These are phyloP conservation scores for Panaeolus papilionaceus DNA, from an alignment of 768 basidiomycete genomes.

Conservation along the genomic window DNA sequence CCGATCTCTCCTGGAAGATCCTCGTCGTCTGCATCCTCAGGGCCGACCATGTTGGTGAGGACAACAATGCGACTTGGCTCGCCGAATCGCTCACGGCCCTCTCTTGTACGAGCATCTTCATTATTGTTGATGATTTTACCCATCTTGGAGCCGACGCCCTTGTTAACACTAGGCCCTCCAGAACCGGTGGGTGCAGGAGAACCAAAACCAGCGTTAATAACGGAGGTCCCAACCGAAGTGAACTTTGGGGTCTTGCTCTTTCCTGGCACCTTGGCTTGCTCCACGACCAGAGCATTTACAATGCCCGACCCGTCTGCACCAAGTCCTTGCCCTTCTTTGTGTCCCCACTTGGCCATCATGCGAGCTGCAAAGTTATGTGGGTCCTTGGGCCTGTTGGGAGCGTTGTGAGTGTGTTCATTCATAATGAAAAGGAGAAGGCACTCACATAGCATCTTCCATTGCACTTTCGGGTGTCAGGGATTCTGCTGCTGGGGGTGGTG, in stretches of 20 bases:
- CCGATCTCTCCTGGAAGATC: constrained; percentile 90
- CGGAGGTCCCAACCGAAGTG: neutral
- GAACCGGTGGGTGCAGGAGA: constrained; percentile 29
- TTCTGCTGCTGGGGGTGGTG: constrained; percentile 35
- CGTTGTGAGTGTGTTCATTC: neutral
- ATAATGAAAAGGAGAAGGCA: constrained; percentile 12
- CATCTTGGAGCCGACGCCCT: constrained; percentile 63
- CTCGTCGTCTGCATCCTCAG: constrained; percentile 84
- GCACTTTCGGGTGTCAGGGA: constrained; percentile 20
- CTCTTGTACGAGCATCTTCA: constrained; percentile 78
- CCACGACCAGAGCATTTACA: constrained; percentile 86
- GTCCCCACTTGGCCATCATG: constrained; percentile 96
- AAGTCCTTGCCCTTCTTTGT: constrained; percentile 92
- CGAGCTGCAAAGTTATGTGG: constrained; percentile 82
- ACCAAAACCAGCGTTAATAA: constrained; percentile 25
- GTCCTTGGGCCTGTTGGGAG: constrained; percentile 42
- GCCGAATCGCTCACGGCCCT: constrained; percentile 84
- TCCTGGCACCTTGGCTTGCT: constrained; percentile 52
- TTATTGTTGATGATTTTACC: constrained; percentile 92
- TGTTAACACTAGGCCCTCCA: constrained; percentile 27
- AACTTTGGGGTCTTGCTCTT: constrained; percentile 40
- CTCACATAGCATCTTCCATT: constrained; percentile 41
- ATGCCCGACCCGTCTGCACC: constrained; percentile 87
- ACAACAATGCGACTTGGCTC: constrained; percentile 91
- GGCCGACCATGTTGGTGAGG: constrained; percentile 88